A percentile compares a stretch with the other conserved stretches of the same genome.
These are phyloP conservation scores for Fusarium sp. DNA, from an alignment of 2,329 filamentous ascomycete species.

Conservation along the genomic window DNA sequence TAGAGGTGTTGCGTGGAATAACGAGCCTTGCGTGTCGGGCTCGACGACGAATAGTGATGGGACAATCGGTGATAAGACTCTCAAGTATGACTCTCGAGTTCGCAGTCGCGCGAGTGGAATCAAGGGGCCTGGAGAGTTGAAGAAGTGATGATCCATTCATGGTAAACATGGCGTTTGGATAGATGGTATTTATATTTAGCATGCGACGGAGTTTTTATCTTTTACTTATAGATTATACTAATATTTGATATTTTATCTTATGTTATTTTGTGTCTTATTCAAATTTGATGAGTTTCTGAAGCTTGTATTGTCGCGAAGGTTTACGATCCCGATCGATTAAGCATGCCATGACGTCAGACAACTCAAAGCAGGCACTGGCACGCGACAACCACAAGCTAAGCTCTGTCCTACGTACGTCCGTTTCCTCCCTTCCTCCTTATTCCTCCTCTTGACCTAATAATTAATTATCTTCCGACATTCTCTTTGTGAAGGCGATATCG, in stretches of 20 bases:
- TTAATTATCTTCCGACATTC: neutral
- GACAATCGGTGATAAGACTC: conserved; percentile 27
- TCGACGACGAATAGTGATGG: conserved; percentile 29
- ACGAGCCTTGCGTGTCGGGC: conserved; percentile 31
- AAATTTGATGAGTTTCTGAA: neutral
- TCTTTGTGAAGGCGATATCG: neutral
- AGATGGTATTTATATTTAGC: neutral
- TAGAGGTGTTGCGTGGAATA: conserved; percentile 28
- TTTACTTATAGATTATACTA: neutral
- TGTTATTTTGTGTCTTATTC: neutral
- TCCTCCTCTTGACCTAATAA: neutral
- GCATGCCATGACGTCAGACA: conserved; percentile 24
- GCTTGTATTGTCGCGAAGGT: neutral
- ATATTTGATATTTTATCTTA: neutral
- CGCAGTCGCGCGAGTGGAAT: conserved; percentile 32
- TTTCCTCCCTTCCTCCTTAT: neutral
- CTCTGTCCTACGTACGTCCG: neutral
- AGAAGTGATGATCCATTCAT: conserved; percentile 16
- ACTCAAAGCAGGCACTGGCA: conserved; percentile 26
- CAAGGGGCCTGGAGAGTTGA: conserved; percentile 30
- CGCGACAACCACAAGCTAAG: conserved; percentile 12
- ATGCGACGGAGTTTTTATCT: neutral
- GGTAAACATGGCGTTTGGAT: neutral
- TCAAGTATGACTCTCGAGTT: conserved; percentile 31
- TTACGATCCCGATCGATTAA: conserved; percentile 19